Conservation (phyloP, 164 flowering plant species). For the Magnolia sinica region DNA sequence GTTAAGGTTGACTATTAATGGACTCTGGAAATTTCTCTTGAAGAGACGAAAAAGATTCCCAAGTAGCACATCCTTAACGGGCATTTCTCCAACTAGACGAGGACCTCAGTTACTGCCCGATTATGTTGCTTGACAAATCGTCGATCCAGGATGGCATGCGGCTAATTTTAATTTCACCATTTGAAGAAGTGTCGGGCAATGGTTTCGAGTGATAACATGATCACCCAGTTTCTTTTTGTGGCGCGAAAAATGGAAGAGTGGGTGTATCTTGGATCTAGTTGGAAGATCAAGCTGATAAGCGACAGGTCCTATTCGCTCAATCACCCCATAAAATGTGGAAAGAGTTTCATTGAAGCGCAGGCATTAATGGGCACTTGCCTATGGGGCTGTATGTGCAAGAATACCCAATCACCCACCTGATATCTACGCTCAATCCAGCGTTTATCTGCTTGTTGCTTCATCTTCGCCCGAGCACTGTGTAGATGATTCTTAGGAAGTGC, state of each 20-base stretch:
- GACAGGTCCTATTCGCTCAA: not conserved
- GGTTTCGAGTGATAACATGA: not conserved
- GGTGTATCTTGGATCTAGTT: not conserved
- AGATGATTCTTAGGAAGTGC: not conserved
- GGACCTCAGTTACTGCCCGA: not conserved
- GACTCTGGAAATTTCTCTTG: not conserved
- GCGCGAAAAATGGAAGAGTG: conserved; percentile 11
- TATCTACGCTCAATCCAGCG: not conserved
- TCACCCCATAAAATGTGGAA: not conserved
- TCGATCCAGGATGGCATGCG: not conserved
- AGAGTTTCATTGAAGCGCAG: not conserved
- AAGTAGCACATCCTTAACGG: not conserved
- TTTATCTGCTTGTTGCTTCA: conserved; percentile 6
- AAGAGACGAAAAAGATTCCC: not conserved
- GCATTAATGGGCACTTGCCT: not conserved
- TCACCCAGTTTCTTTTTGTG: not conserved
- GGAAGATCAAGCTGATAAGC: conserved; percentile 7
- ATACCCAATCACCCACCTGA: conserved; percentile 15
- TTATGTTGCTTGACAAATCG: not conserved
- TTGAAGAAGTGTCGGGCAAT: not conserved
- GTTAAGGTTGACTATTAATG: too few species aligned
- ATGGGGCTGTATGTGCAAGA: conserved; percentile 12
- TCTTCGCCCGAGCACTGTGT: conserved; percentile 1
- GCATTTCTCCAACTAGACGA: not conserved
- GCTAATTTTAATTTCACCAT: not conserved